A percentile compares a stretch with the other conserved stretches of the same genome.
Evolutionary conservation across 2,329 filamentous ascomycete genomes (phyloP).

Genomic region (Arthrobotrys musiformis): DNA sequence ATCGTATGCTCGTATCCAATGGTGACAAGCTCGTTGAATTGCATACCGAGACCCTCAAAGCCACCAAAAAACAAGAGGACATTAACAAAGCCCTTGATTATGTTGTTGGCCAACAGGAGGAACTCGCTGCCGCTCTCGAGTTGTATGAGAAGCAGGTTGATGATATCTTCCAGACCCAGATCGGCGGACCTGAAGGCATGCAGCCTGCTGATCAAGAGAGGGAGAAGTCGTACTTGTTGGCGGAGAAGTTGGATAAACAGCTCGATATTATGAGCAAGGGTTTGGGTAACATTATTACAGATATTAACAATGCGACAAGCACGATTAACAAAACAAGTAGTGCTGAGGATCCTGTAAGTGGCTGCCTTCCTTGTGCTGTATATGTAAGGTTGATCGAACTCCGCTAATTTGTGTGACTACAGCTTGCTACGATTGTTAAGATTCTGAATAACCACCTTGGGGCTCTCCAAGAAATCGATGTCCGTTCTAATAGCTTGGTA

Average conservation of each 20-base stretch:
- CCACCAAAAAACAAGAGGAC: conserved; percentile 89
- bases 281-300: conserved; percentile 94
- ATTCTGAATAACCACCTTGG: conserved; percentile 92
- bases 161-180: conserved; percentile 81
- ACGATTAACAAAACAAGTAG: conserved; percentile 89
- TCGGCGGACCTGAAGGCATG: conserved; percentile 78
- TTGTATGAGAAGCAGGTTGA: conserved; percentile 93
- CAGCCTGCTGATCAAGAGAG: conserved; percentile 93
- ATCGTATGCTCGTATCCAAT: conserved; percentile 90
- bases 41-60: conserved; percentile 90
- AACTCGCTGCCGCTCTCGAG: conserved; percentile 87
- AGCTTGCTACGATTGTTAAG: conserved; percentile 94
- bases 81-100: conserved; percentile 89
- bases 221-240: conserved; percentile 93
- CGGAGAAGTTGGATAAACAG: conserved; percentile 89
- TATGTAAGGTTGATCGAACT: conserved; percentile 55
- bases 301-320: conserved; percentile 93
- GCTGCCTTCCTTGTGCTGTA: conserved; percentile 55
- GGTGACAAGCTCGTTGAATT: conserved; percentile 94
- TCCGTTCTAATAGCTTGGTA: conserved; percentile 53
- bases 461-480: conserved; percentile 91
- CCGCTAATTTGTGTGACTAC: conserved; percentile 37
- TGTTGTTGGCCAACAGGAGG: conserved; percentile 92
- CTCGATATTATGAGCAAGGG: conserved; percentile 94
- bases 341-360: conserved; percentile 83